Evolutionary conservation across 192 early-diverging fungal genomes (phyloP), one percentile per base, ranked within the genome.

Genomic region (Gamsiella multidivaricata): DNA sequence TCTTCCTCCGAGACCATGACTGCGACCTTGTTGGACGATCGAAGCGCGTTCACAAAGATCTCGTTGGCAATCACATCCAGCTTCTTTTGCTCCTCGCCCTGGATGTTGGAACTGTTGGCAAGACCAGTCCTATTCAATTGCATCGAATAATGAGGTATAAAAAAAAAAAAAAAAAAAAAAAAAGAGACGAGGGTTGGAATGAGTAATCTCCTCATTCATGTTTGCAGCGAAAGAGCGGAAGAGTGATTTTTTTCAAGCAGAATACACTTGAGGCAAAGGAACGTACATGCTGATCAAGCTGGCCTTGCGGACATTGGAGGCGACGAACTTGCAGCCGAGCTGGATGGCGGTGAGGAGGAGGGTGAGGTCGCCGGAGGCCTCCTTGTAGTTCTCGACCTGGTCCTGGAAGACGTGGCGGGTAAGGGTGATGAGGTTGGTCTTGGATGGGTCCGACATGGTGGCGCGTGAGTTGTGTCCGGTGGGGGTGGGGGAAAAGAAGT

Each of bases 1-100:
- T 94, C 91, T 82, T 99, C 97, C 81, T 99, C 97, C 8, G 96
- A 97, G 32, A 99, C 95, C 88, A 99, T 89, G 49, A 99, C 85
- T 23, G 94, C 91, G 37, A 95, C 92, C 83, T 95, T 96, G 54
- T 94, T 94, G 23, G 94, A 94, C 26, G 90, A 91, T 66, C 88
- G 84, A 69, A 99, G 87, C 52, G 96, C 88, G 83, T 99, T 97
- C 81, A 94, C 90, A 89, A 99, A 97, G 85, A 99, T 99, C 70
- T 99, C 94, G 83, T 99, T 99, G 52, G 95, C 93, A 60, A 99
- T 86, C 28, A 97, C 92, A 75, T 99, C 97, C 36, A 99, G 87
- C 84, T 99, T 99, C 86, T 99, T 96, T 78, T 93, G 91, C 66
- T 94, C 94, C 80, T 99, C 96, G 55, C 91, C 91, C 81, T 97